phyloP scores from a whole-genome alignment of 2,329 filamentous ascomycete genomes.

The Neopestalotiopsis clavispora region DNA sequence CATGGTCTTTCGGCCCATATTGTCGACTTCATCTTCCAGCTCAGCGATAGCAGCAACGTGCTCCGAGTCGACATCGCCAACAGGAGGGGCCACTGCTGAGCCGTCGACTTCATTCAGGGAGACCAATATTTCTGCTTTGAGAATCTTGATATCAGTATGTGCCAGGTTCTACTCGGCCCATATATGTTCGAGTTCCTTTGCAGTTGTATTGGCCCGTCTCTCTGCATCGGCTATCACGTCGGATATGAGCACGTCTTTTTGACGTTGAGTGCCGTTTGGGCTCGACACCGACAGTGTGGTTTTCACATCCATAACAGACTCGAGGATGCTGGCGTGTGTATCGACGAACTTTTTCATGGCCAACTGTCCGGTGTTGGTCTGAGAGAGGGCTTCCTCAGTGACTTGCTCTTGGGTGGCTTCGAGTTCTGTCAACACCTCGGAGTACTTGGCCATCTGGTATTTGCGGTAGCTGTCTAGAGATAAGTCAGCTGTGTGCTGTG shows the following conservation, averaged over 20 bases:
- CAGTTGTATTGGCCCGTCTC: slow-evolving; percentile 19
- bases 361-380: slow-evolving; percentile 25
- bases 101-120: slow-evolving; percentile 9
- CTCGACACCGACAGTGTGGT: slow-evolving; percentile 27
- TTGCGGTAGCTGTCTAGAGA: slow-evolving; percentile 28
- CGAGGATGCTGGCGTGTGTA: slow-evolving; percentile 22
- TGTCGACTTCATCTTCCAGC: slow-evolving; percentile 28
- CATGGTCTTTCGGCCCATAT: slow-evolving; percentile 29
- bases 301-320: slow-evolving; percentile 24
- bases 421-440: slow-evolving; percentile 26
- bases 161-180: slow-evolving; percentile 30
- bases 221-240: slow-evolving; percentile 7
- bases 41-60: slow-evolving; percentile 23
- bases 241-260: slow-evolving; percentile 15
- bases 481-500: not conserved
- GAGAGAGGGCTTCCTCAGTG: slow-evolving; percentile 18
- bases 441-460: slow-evolving; percentile 32
- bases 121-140: slow-evolving; percentile 19
- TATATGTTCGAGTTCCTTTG: slow-evolving; percentile 26
- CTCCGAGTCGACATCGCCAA: slow-evolving; percentile 27
- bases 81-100: slow-evolving; percentile 16
- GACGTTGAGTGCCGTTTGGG: slow-evolving; percentile 23
- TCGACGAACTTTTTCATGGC: slow-evolving; percentile 20
- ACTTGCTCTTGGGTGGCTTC: slow-evolving; percentile 25
- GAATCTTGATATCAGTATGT: slow-evolving; percentile 30